Base-by-base conservation (phyloP, 108 stramenopile species). In the Craspedostauros australis region DNA sequence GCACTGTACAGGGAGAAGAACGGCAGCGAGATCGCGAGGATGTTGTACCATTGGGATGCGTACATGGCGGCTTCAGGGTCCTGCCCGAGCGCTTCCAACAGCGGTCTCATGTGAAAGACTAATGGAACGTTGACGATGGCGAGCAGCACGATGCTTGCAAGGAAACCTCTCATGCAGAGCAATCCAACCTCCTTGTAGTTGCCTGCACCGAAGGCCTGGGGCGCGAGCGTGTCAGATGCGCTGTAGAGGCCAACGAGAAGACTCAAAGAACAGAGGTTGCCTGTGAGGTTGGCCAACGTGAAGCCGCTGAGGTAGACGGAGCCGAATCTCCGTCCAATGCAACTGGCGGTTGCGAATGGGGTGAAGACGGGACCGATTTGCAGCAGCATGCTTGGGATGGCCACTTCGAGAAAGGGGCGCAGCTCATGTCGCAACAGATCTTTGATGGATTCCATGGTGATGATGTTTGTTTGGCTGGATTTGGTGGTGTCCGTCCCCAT, bases 251-350 rank as follows among this genome's bases (percentile, higher is more conserved):
- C 74, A 8, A 28, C 6, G 19, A 75, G 36, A 14, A 75, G 20
- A 18, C 47, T 54, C 12, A 66, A 56, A 15, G 64, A 61, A 27
- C 58, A 62, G 0, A 75, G 46, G 40, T 75, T 75, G 6, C 68
- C 74, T n/a, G 57, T 70, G 20, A 75, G 46, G 25, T 52, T 57
- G n/a, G 68, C 74, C 30, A 75, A 37, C 20, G 74, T 60, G 40
- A 75, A 70, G 4, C 46, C 74, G 24, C 45, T 57, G 4, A 75
- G 34, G 51, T 52, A 62, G 5, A 42, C 31, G 14, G 68, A 39
- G 8, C 64, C 68, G 26, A 70, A 62, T 15, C 20, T 11, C 19
- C 51, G 39, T 11, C 74, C 74, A 11, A 75, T 54, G 37, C 50
- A 57, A 28, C 60, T 52, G 2, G 74, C 74, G 0, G 68, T 70